Conservation (phyloP, 495 filamentous ascomycete species). For the Aspergillus diversus region DNA sequence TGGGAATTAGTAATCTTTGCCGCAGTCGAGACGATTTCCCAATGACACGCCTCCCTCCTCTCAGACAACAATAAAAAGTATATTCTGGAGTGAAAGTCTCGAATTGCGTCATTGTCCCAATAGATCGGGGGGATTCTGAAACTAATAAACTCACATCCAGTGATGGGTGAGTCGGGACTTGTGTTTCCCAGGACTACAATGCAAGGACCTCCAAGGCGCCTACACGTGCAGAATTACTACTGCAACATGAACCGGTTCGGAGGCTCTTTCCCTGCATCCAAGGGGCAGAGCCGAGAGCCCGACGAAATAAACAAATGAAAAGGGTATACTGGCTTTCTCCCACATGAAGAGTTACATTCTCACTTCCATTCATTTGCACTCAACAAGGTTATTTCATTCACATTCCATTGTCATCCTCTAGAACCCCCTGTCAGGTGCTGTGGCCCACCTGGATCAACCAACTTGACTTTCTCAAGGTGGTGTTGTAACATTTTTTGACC, state of each 20-base stretch:
- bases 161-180: not conserved
- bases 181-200: not conserved
- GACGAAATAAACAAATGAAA: not conserved
- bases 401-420: too few relatives aligned
- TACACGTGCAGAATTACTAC: not conserved
- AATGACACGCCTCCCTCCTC: not conserved
- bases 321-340: not conserved
- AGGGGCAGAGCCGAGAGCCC: not conserved
- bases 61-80: too few relatives aligned
- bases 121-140: not conserved
- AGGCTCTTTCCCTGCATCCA: slow-evolving; percentile 7
- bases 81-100: not conserved
- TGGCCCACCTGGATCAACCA: not conserved
- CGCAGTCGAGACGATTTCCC: not conserved
- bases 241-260: slow-evolving; percentile 2
- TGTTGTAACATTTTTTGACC: not conserved
- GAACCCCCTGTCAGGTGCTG: too few relatives aligned
- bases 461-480: not conserved
- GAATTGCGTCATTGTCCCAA: not conserved
- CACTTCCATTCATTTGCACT: too few relatives aligned
- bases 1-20: not conserved
- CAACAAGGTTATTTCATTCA: too few relatives aligned
- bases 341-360: not conserved
- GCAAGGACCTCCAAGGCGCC: not conserved
- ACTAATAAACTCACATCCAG: not conserved